Percentiles rank a stretch among this genome's conserved stretches.
Evolutionary conservation across 2,329 filamentous ascomycete genomes (phyloP).

Genomic region (Aspergillus latus): DNA sequence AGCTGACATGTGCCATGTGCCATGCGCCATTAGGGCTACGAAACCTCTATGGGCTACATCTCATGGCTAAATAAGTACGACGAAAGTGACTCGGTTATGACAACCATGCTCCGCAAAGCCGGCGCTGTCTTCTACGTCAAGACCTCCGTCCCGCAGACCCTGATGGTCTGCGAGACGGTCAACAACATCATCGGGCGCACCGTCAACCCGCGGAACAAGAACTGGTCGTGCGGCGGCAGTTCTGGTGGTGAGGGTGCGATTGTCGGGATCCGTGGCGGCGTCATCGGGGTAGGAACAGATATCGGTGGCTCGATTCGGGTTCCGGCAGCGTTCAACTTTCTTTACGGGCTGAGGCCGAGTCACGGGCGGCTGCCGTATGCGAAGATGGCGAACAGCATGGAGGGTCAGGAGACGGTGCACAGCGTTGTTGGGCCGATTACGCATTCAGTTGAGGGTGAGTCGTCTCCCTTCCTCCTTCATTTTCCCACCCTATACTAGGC

Average conservation of each 20-base stretch:
- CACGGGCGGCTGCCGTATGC: conserved; percentile 35
- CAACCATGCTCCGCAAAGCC: conserved; percentile 43
- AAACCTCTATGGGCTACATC: conserved; percentile 23
- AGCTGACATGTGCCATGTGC: conserved; percentile 3
- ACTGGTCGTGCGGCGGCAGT: conserved; percentile 64
- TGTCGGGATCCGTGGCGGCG: conserved; percentile 54
- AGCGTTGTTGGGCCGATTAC: conserved; percentile 26
- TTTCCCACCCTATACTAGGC: no score
- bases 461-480: no score
- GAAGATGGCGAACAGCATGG: conserved; percentile 34
- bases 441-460: background rate
- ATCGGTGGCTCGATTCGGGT: conserved; percentile 52
- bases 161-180: conserved; percentile 68
- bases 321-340: conserved; percentile 43
- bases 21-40: conserved; percentile 19
- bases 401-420: conserved; percentile 35
- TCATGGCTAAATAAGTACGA: conserved; percentile 22
- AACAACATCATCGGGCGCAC: conserved; percentile 66
- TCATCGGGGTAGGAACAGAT: conserved; percentile 64
- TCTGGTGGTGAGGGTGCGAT: conserved; percentile 68
- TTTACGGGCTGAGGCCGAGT: conserved; percentile 44
- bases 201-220: conserved; percentile 62
- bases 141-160: conserved; percentile 61
- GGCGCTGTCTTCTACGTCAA: conserved; percentile 60
- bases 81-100: conserved; percentile 22